Evolutionary conservation across 768 basidiomycete species (phyloP).

Genomic region (Suillus fuscotomentosus): DNA sequence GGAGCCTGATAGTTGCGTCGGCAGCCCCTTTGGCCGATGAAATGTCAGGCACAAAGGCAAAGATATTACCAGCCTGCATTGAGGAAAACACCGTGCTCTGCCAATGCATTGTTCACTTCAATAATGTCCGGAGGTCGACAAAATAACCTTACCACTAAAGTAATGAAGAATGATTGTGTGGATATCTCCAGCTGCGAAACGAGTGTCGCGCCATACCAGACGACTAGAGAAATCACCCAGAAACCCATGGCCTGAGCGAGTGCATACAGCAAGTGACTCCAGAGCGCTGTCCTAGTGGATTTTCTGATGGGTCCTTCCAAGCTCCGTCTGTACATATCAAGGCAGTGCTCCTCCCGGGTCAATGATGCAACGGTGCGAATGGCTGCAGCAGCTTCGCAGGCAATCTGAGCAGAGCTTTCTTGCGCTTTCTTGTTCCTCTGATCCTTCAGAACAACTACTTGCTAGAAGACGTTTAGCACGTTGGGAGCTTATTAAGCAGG

Average conservation of each 20-base stretch:
- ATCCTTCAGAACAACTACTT: slow-evolving; percentile 86
- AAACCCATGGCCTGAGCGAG: slow-evolving; percentile 74
- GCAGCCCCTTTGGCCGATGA: slow-evolving; percentile 81
- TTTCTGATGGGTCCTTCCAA: slow-evolving; percentile 67
- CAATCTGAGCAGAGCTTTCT: slow-evolving; percentile 79
- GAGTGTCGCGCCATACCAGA: slow-evolving; percentile 71
- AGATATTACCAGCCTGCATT: slow-evolving; percentile 85
- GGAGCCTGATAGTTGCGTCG: slow-evolving; percentile 67
- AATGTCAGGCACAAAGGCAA: slow-evolving; percentile 84
- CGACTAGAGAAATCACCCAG: slow-evolving; percentile 80
- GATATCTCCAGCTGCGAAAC: slow-evolving; percentile 53
- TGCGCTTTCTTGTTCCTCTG: slow-evolving; percentile 78
- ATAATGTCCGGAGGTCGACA: not conserved
- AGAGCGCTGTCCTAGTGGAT: slow-evolving; percentile 63
- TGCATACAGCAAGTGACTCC: slow-evolving; percentile 65
- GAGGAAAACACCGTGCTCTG: slow-evolving; percentile 74
- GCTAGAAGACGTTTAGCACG: slow-evolving; percentile 31
- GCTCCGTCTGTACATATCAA: slow-evolving; percentile 58
- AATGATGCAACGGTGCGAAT: slow-evolving; percentile 90
- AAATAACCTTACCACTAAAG: slow-evolving; percentile 61
- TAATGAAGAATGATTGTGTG: slow-evolving; percentile 76
- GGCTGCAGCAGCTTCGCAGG: slow-evolving; percentile 87
- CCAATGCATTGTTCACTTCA: not conserved
- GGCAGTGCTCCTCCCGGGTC: slow-evolving; percentile 83
- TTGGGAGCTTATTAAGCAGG: too few relatives aligned